phyloP scores from a whole-genome alignment of 768 basidiomycete genomes.

The Boletus patriciae region DNA sequence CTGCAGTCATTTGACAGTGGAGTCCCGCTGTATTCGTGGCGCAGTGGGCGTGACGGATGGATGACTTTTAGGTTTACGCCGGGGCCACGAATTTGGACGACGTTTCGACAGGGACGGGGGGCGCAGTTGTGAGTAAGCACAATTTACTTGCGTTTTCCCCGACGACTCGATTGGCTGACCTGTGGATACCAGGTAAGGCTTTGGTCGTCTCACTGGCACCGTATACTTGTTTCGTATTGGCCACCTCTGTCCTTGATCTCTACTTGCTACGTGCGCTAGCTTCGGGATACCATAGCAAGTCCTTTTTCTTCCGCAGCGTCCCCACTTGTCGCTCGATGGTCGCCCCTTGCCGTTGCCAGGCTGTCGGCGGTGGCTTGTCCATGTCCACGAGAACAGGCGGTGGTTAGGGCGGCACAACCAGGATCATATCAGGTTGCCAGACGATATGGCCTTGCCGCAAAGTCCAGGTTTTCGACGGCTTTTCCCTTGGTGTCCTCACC shows the following conservation, averaged over 20 bases:
- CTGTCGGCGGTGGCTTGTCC: slow-evolving; percentile 39
- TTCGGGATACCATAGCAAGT: background rate
- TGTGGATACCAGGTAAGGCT: too few relatives aligned
- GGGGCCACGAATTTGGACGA: background rate
- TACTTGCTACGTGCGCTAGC: too few relatives aligned
- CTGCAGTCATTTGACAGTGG: background rate
- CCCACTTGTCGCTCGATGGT: slow-evolving; percentile 17
- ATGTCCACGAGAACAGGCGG: slow-evolving; percentile 32
- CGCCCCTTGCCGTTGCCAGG: slow-evolving; percentile 1
- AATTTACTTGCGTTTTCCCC: background rate
- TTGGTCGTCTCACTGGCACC: too few relatives aligned
- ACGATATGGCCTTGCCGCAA: slow-evolving; percentile 34
- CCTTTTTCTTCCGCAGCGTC: slow-evolving; percentile 1
- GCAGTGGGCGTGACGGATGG: background rate
- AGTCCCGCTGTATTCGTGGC: background rate
- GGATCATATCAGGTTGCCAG: slow-evolving; percentile 37
- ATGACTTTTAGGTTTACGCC: slow-evolving; percentile 3
- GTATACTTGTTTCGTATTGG: too few relatives aligned
- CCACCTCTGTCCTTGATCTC: too few relatives aligned
- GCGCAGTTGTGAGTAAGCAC: background rate
- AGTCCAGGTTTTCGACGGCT: slow-evolving; percentile 14
- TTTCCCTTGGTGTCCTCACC: background rate
- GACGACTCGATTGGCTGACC: too few relatives aligned
- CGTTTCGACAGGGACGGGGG: background rate
- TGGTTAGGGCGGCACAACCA: slow-evolving; percentile 32